These are phyloP conservation scores for Penicillium sp. DNA, from an alignment of 2,329 filamentous ascomycete species.

Conservation along the genomic window DNA sequence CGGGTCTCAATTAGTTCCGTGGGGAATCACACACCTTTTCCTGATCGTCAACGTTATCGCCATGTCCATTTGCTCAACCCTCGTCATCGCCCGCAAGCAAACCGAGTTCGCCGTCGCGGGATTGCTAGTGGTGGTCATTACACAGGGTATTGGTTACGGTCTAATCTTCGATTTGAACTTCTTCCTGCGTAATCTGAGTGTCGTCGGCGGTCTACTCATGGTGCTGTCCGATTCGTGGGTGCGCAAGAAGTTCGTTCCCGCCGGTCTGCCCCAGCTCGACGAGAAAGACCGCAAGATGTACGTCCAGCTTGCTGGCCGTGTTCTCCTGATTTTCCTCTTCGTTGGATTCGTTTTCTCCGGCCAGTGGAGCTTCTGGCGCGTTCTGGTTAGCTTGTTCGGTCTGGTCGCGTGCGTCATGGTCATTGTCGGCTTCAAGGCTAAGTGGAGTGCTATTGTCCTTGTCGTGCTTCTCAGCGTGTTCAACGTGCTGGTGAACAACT, in stretches of 20 bases:
- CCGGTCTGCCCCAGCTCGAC: slow-evolving; percentile 87
- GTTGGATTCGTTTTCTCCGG: slow-evolving; percentile 95
- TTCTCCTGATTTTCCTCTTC: slow-evolving; percentile 96
- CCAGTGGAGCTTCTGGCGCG: slow-evolving; percentile 85
- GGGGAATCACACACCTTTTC: slow-evolving; percentile 87
- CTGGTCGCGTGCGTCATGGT: slow-evolving; percentile 97
- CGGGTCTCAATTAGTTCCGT: slow-evolving; percentile 65
- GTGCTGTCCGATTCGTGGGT: slow-evolving; percentile 98
- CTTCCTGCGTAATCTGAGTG: slow-evolving; percentile 97
- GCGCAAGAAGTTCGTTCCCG: slow-evolving; percentile 94
- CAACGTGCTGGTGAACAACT: slow-evolving; percentile 98
- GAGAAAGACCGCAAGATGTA: slow-evolving; percentile 99
- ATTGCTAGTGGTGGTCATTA: slow-evolving; percentile 85
- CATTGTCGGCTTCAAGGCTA: slow-evolving; percentile 98
- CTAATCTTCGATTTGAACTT: slow-evolving; percentile 99
- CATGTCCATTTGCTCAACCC: slow-evolving; percentile 77
- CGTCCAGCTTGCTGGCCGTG: slow-evolving; percentile 94
- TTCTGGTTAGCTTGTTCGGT: slow-evolving; percentile 80
- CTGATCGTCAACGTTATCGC: slow-evolving; percentile 84
- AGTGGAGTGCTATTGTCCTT: slow-evolving; percentile 94
- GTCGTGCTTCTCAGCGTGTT: slow-evolving; percentile 95
- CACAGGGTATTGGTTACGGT: slow-evolving; percentile 93
- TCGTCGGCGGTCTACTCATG: slow-evolving; percentile 97
- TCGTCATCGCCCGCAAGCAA: slow-evolving; percentile 90
- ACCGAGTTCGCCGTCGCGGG: slow-evolving; percentile 90